These are phyloP conservation scores for Saccharomycopsis vini DNA, from an alignment of 805 yeast genomes.

Conservation along the genomic window DNA sequence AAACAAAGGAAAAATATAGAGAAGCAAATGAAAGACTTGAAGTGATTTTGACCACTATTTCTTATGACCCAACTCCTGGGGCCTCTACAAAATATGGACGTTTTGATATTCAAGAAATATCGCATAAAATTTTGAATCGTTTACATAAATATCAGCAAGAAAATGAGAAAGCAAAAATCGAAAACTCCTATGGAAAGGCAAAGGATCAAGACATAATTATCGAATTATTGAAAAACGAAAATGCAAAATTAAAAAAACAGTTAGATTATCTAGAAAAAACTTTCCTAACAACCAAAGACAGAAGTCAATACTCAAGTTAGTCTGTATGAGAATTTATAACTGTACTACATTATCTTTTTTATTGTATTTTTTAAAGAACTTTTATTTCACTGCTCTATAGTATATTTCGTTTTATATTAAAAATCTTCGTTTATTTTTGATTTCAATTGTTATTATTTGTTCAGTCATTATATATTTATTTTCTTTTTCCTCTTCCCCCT, in stretches of 20 bases:
- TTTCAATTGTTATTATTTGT: no score
- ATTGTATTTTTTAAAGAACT: no score
- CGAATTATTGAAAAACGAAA: conserved; percentile 47
- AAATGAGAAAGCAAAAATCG: conserved; percentile 58
- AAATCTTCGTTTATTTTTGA: no score
- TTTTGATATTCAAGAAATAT: conserved; percentile 65
- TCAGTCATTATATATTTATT: no score
- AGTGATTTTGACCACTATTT: conserved; percentile 46
- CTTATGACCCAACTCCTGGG: conserved; percentile 38
- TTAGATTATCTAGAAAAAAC: conserved; percentile 16
- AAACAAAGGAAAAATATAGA: conserved; percentile 41
- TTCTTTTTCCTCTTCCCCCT: no score
- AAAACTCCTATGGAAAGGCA: conserved; percentile 69
- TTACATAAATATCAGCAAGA: conserved; percentile 54
- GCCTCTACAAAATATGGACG: conserved; percentile 43
- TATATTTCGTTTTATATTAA: no score
- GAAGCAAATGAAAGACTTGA: conserved; percentile 60
- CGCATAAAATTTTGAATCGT: conserved; percentile 62
- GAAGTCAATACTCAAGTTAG: no score
- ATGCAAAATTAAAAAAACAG: conserved; percentile 36
- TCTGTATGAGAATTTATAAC: no score
- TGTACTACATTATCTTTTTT: no score
- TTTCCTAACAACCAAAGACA: no score
- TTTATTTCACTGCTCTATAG: no score
- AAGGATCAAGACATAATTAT: conserved; percentile 63